Evolutionary conservation across 1,284 basidiomycete species (phyloP), one percentile per base, ranked within the genome.

Genomic region (Athelia psychrophila): DNA sequence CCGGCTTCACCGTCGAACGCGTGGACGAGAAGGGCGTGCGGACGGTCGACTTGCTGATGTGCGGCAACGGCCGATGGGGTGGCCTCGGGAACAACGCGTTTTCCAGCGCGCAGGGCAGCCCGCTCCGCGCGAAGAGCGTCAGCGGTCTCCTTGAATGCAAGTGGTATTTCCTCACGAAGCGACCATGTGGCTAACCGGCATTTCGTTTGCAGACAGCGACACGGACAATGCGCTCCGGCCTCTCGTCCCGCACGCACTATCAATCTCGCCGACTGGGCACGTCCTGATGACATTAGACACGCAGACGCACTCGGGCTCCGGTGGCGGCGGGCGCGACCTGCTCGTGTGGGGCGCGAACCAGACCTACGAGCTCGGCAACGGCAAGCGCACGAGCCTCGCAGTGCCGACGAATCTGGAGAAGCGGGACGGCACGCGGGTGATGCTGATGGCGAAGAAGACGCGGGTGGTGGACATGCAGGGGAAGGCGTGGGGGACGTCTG

Each of bases 11-110:
- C 23, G 85, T 92, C 32, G 83, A 91, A 68, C 78, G 84, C 16
- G 65, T 64, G n/a, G 66, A 73, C 23, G 69, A 66, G 16, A 68
- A 66, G 42, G 64, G 71, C 9, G 65, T 71, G 30, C 67, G 65
- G 24, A 79, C 74, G 35, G 68, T 86, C 16, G 93, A 97, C 60
- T 64, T 96, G 3, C 77, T 95, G 30, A 83, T 91, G 47, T 88
- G 86, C 57, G 95, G 95, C 0, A 93, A 85, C 76, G 95, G 79
- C 18, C 84, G 90, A 65, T 92, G 81, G 69, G 95, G 95, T 12
- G 88, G 90, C 2, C 78, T 98, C 3, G 95, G 95, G 0, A 94
- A 91, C 48, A 77, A 76, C 13, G 6, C 80, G 44, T 95, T 83
- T 75, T 88, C 78, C 60, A 93, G 84, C 56, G 84, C 85, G 0